Evolutionary conservation across 352 stramenopile genomes (phyloP).

Genomic region (Phytophthora kernoviae): DNA sequence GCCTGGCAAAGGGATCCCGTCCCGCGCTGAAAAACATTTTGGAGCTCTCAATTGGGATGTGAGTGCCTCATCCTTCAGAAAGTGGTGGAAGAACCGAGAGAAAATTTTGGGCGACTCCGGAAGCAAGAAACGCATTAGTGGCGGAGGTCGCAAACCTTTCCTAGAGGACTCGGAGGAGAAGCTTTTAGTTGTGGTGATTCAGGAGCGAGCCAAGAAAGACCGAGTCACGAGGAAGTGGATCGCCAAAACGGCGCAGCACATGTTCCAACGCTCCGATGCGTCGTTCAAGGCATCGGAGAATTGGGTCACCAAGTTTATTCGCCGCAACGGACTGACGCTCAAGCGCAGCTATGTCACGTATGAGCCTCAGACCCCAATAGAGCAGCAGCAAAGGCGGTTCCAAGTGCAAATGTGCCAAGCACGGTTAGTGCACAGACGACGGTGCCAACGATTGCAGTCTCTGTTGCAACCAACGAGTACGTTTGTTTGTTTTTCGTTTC

Average conservation of each 20-base stretch:
- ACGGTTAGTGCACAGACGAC: conserved; percentile 1
- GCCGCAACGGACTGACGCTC: conserved; percentile 73
- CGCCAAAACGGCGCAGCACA: conserved; percentile 82
- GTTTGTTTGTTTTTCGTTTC: conserved; percentile 5
- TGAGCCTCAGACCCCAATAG: conserved; percentile 38
- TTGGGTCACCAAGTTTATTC: conserved; percentile 87
- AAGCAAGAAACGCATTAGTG: conserved; percentile 74
- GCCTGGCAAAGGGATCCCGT: conserved; percentile 70
- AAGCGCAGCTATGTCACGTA: conserved; percentile 83
- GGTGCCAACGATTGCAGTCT: neutral
- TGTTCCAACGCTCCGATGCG: conserved; percentile 77
- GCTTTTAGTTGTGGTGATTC: conserved; percentile 74
- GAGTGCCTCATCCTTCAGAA: conserved; percentile 76
- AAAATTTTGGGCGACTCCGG: conserved; percentile 76
- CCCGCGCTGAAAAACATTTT: conserved; percentile 77
- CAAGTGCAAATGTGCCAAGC: conserved; percentile 4
- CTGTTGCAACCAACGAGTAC: conserved; percentile 16
- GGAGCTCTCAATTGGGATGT: conserved; percentile 74
- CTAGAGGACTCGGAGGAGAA: conserved; percentile 74
- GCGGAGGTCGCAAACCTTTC: conserved; percentile 73
- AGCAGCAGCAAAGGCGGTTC: conserved; percentile 14
- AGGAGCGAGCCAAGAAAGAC: conserved; percentile 80
- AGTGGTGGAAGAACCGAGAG: conserved; percentile 88
- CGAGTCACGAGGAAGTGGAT: conserved; percentile 85
- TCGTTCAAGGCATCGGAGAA: conserved; percentile 83